phyloP scores from a whole-genome alignment of 2,329 filamentous ascomycete genomes.

The Fusarium chuoi region DNA sequence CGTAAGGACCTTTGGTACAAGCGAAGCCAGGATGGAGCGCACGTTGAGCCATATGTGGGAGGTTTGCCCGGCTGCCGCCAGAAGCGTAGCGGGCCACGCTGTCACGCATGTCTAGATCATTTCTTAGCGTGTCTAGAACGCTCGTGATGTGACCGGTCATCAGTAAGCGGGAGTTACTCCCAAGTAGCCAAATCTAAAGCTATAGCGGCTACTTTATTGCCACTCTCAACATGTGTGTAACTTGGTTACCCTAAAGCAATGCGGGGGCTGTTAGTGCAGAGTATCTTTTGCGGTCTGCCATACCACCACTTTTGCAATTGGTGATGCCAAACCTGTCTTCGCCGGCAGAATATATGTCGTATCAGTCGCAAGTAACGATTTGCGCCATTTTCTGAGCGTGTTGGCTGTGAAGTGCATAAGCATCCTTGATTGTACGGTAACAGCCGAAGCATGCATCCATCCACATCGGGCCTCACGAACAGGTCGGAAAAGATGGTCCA shows the following conservation, averaged over 20 bases:
- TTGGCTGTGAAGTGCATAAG: not conserved
- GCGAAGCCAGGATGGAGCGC: not conserved
- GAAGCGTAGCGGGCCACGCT: not conserved
- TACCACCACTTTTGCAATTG: not conserved
- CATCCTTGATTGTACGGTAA: not conserved
- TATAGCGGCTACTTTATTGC: too few relatives aligned
- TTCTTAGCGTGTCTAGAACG: not conserved
- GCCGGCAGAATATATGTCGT: accelerated
- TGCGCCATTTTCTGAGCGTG: not conserved
- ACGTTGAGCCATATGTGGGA: not conserved
- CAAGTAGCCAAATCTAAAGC: too few relatives aligned
- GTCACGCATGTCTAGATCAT: not conserved
- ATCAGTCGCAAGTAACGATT: not conserved
- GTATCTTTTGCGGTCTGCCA: not conserved
- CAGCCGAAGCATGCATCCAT: not conserved
- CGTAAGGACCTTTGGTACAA: not conserved
- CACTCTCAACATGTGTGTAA: not conserved
- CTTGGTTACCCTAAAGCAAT: not conserved
- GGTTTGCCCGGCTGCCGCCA: not conserved
- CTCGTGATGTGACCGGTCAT: not conserved
- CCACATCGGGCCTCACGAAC: not conserved
- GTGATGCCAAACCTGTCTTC: not conserved
- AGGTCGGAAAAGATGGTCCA: not conserved
- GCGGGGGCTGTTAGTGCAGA: not conserved
- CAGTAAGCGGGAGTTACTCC: not conserved